Evolutionary conservation across 78 protist species (phyloP), one percentile per base, ranked within the genome.

Genomic region (Tieghemostelium lacteum): DNA sequence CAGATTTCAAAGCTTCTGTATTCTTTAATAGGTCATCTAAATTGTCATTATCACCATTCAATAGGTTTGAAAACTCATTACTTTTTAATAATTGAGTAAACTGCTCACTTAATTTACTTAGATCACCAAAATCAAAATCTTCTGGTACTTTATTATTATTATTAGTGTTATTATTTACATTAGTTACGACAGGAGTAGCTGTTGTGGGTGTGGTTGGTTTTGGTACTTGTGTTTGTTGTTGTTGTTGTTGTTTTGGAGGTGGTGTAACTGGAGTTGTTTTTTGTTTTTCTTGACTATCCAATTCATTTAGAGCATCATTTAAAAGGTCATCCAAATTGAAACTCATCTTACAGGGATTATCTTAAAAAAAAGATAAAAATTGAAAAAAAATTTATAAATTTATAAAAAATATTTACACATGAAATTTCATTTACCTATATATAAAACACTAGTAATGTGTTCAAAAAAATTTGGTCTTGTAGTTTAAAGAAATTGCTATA

Each of bases 291-390:
- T 78, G 75, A 2, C 26, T 28, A 24, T 78, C 76, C 17, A 78
- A 40, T 45, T 78, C 88, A 66, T 78, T 75, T 10, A 78, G 67
- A 31, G 88, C 88, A 78, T 39, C 75, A 55, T 78, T 78, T 67
- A 78, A 78, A 6, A 78, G 31, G 57, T 64, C 88, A 55, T 78
- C 88, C 14, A 78, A 19, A 67, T 67, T 57, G n/a, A 75, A 63
- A 28, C 45, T 63, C 37, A 45, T 45, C 10, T 45, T n/a, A n/a
- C n/a, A n/a, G n/a, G n/a, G n/a, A n/a, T n/a, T n/a, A n/a, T n/a
- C n/a, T n/a, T n/a, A n/a, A n/a, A n/a, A n/a, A n/a, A n/a, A n/a
- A n/a, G n/a, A n/a, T n/a, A n/a, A n/a, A n/a, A n/a, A n/a, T n/a
- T n/a, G n/a, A n/a, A n/a, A n/a, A n/a, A n/a, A n/a, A n/a, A n/a